Evolutionary conservation across 441 rosid species (phyloP), one percentile per base, ranked within the genome.

Genomic region (Raphanus hybrid): DNA sequence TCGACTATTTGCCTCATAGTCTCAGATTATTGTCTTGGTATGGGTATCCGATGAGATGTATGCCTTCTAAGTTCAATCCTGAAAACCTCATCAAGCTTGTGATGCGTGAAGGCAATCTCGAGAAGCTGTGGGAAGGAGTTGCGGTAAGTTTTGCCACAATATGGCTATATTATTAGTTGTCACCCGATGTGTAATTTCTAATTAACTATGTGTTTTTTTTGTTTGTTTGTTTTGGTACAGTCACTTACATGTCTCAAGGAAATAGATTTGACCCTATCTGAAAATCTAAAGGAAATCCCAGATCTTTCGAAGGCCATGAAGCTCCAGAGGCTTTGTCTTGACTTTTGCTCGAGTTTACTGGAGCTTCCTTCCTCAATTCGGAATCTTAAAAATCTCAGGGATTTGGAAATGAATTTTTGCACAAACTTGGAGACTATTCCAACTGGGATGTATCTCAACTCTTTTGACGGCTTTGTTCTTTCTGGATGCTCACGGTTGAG

Each of bases 1-100:
- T 14, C 20, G 57, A 50, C 57, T 60, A 26, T 57, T 52, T 82
- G 0, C 15, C 76, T 7, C 20, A 8, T 5, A 60, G 59, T 26
- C 14, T 86, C 3, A 16, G 71, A 15, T 41, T 48, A 32, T 62
- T 80, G 1, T n/a, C 6, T 2, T 80, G 80, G 85, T 1, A 29
- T 0, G 27, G 11, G 3, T 81, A 39, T n/a, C 77, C 68, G n/a
- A 12, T 60, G 63, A 63, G 18, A 64, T 73, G 15, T 16, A 6
- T 84, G 66, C 82, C 79, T 20, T 11, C 18, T 0, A 66, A 54
- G 1, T 75, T 75, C 8, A 1, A 3, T 10, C 72, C 35, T 0
- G 26, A 58, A n/a, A 68, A 73, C 3, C 75, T 78, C 20, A 66
- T 78, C 1, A 59, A 8, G 8, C 71, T 84, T 5, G 12, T 26